phyloP scores from a whole-genome alignment of 1,284 basidiomycete genomes.

The Xerocomus nothofagi region DNA sequence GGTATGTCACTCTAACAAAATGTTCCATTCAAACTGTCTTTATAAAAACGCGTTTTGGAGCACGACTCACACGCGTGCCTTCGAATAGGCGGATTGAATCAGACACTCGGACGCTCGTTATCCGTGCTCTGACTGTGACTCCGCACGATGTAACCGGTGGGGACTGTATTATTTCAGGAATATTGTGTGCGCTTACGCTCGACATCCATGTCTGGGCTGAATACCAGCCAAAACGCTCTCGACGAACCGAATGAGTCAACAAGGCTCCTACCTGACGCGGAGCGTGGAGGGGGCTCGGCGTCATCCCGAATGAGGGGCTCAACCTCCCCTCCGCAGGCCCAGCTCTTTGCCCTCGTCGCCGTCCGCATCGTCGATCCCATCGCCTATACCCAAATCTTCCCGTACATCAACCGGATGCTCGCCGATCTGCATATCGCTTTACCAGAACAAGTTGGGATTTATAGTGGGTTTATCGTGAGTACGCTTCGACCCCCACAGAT shows the following conservation, averaged over 20 bases:
- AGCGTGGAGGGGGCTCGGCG: neutral
- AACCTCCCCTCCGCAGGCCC: slow-evolving; percentile 13
- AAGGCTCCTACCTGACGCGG: slow-evolving; percentile 10
- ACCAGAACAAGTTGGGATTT: slow-evolving; percentile 59
- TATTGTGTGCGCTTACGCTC: neutral
- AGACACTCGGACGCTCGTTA: neutral
- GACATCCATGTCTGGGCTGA: neutral
- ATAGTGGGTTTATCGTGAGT: slow-evolving; percentile 58
- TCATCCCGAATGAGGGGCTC: neutral
- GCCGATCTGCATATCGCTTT: slow-evolving; percentile 52
- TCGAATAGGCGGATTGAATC: neutral
- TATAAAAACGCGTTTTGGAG: neutral
- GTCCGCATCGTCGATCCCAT: slow-evolving; percentile 59
- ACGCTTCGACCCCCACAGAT: neutral
- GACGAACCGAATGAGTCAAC: slow-evolving; percentile 8
- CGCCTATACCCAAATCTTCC: slow-evolving; percentile 55
- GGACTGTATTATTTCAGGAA: neutral
- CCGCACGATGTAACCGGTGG: neutral
- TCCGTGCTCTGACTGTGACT: neutral
- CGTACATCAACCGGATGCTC: slow-evolving; percentile 69
- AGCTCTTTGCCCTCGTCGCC: slow-evolving; percentile 11
- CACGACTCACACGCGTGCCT: neutral
- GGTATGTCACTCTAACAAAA: neutral
- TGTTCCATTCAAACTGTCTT: neutral
- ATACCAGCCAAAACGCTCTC: neutral